phyloP scores from a whole-genome alignment of 1,284 basidiomycete genomes.

The Fistulina hepatica region DNA sequence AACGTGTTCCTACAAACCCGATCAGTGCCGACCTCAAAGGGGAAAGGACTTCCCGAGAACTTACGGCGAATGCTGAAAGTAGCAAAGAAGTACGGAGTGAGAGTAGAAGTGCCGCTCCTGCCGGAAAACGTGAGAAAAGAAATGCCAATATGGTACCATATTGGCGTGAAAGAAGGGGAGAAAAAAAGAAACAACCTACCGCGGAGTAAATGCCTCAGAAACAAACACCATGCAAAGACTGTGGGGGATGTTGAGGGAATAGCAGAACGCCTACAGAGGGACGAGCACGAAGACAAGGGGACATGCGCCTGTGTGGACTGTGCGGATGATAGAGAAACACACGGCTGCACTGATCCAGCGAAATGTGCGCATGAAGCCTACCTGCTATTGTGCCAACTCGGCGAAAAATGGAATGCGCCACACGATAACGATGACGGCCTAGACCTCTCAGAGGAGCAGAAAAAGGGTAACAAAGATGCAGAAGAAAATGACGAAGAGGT shows the following conservation, averaged over 20 bases:
- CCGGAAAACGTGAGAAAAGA: constrained; percentile 6
- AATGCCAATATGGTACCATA: constrained; percentile 22
- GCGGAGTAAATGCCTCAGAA: constrained; percentile 11
- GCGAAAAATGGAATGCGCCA: constrained; percentile 8
- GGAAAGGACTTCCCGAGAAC: constrained; percentile 12
- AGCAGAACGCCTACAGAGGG: constrained; percentile 14
- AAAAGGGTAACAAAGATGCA: not conserved
- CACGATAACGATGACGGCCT: no score
- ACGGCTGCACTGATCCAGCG: not conserved
- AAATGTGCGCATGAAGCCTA: not conserved
- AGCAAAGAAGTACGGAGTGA: constrained; percentile 14
- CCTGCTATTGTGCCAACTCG: not conserved
- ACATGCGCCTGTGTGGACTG: not conserved
- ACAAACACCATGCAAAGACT: constrained; percentile 10
- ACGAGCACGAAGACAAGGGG: constrained; percentile 12
- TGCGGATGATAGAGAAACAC: not conserved
- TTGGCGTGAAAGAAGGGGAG: constrained; percentile 2
- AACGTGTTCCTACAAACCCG: not conserved
- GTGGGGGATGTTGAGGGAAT: constrained; percentile 22
- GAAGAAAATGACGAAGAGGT: constrained; percentile 3
- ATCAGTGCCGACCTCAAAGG: constrained; percentile 1
- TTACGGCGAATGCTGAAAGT: constrained; percentile 12
- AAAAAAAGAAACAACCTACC: not conserved
- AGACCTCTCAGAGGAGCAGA: constrained; percentile 13
- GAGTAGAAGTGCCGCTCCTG: constrained; percentile 13